phyloP scores from a whole-genome alignment of 2,329 filamentous ascomycete species.

The Lachnellula willkommii region DNA sequence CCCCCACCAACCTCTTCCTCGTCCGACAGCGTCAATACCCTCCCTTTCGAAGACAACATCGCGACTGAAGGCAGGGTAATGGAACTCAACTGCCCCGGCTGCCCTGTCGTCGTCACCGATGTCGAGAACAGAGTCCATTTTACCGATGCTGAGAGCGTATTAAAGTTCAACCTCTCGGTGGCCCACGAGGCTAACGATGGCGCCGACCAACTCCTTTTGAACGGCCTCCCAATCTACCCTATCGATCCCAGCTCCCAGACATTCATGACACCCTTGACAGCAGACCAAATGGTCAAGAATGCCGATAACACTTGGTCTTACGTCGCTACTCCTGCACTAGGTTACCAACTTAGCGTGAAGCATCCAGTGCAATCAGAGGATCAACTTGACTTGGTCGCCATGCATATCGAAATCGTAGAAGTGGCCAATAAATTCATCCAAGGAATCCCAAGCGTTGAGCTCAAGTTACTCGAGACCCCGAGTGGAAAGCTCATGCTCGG shows the following conservation, averaged over 20 bases:
- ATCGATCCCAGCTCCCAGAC: constrained; percentile 28
- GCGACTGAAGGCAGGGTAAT: constrained; percentile 38
- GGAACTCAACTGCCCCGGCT: constrained; percentile 49
- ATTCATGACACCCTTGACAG: constrained; percentile 42
- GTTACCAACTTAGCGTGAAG: constrained; percentile 27
- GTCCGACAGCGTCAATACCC: constrained; percentile 38
- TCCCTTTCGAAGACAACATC: constrained; percentile 36
- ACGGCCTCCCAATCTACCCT: constrained; percentile 56
- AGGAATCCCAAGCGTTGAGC: constrained; percentile 49
- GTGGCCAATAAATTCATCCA: constrained; percentile 52
- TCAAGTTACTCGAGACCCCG: constrained; percentile 57
- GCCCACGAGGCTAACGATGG: constrained; percentile 36
- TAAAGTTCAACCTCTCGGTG: constrained; percentile 52
- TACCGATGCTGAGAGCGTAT: constrained; percentile 21
- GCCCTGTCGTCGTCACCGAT: constrained; percentile 39
- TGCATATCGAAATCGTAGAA: constrained; percentile 56
- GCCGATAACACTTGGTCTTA: constrained; percentile 21
- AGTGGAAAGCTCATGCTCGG: constrained; percentile 51
- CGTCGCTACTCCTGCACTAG: constrained; percentile 24
- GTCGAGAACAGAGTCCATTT: constrained; percentile 24
- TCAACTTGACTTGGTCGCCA: constrained; percentile 45
- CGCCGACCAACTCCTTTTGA: constrained; percentile 48
- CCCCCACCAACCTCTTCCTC: constrained; percentile 44
- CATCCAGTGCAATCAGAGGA: constrained; percentile 43
- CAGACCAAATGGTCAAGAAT: constrained; percentile 40